phyloP scores from a whole-genome alignment of 2,329 filamentous ascomycete species.

The Cladosporium sp. region DNA sequence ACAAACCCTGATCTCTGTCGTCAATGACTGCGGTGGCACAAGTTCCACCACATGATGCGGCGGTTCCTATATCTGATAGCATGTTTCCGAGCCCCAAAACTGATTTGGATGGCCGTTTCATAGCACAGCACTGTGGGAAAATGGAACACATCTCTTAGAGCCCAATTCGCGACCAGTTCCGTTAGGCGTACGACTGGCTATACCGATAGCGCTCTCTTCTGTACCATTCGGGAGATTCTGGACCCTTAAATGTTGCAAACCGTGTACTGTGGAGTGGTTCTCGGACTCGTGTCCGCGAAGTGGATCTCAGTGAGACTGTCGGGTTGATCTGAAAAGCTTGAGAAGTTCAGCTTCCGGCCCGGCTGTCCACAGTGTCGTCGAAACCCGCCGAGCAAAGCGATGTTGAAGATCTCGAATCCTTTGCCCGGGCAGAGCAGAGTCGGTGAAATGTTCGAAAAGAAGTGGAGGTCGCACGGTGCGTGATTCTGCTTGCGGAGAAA shows the following conservation, averaged over 20 bases:
- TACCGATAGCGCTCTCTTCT: neutral
- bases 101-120: neutral
- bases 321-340: neutral
- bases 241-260: neutral
- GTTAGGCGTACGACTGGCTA: neutral
- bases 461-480: neutral
- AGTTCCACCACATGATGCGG: no score
- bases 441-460: neutral
- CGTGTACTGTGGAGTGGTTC: neutral
- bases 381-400: neutral
- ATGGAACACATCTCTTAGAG: neutral
- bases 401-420: neutral
- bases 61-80: neutral
- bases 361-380: neutral
- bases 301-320: neutral
- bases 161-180: neutral
- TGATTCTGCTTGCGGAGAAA: neutral
- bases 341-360: neutral
- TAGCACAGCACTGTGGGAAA: neutral
- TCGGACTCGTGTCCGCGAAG: neutral
- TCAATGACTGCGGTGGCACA: no score
- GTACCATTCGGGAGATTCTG: neutral
- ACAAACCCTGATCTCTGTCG: no score
- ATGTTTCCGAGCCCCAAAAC: neutral
- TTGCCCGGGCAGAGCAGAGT: neutral